These are phyloP conservation scores for Trichoderma sp. DNA, from an alignment of 2,329 filamentous ascomycete species.

Conservation along the genomic window DNA sequence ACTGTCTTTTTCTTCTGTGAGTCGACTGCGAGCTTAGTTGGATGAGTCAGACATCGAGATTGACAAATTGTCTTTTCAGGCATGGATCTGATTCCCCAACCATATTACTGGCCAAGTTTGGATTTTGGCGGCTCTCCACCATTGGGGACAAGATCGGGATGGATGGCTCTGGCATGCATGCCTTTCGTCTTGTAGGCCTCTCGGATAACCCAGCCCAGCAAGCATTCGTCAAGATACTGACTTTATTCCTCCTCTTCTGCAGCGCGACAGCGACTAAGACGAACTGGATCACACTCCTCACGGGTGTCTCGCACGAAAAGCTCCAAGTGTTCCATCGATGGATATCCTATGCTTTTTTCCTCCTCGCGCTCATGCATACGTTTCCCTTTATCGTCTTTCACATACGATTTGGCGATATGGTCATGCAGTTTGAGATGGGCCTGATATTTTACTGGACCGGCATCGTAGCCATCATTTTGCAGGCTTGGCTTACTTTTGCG, in stretches of 20 bases:
- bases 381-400: background rate
- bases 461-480: background rate
- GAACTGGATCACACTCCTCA: background rate
- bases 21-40: background rate
- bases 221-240: background rate
- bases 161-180: background rate
- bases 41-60: background rate
- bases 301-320: background rate
- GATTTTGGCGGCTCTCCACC: background rate
- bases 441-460: background rate
- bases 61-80: background rate
- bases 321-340: background rate
- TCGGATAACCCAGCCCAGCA: background rate
- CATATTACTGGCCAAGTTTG: background rate
- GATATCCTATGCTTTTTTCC: background rate
- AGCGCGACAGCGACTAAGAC: background rate
- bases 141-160: background rate
- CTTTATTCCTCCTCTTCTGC: background rate
- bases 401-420: background rate
- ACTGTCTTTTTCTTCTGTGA: background rate
- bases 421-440: background rate
- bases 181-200: background rate
- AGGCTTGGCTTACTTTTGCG: background rate
- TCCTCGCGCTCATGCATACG: background rate
- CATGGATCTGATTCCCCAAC: background rate